Evolutionary conservation across 2,329 filamentous ascomycete species (phyloP).

Genomic region (Aspergillaceae sp.): DNA sequence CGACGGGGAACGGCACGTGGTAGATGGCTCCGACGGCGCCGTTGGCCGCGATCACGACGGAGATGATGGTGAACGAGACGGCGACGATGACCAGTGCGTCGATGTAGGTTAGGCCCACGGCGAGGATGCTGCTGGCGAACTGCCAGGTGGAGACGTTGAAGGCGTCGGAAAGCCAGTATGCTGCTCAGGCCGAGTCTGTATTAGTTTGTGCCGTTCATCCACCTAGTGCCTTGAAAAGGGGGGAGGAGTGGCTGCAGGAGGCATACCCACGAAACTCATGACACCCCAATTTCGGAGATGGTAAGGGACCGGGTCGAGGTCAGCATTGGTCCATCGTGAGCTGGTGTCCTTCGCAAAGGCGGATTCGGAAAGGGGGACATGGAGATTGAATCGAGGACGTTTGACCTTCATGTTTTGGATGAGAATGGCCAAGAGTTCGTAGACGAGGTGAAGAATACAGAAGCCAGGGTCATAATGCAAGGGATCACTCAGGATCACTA

Average conservation of each 20-base stretch:
- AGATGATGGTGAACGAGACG: constrained; percentile 45
- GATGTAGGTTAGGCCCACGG: constrained; percentile 47
- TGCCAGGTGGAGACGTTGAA: constrained; percentile 50
- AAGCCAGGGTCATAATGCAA: not conserved
- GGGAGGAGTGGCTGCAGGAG: not conserved
- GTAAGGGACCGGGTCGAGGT: constrained; percentile 42
- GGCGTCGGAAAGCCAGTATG: constrained; percentile 46
- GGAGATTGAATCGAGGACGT: constrained; percentile 27
- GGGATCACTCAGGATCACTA: not conserved
- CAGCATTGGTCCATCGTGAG: constrained; percentile 40
- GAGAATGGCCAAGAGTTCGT: not conserved
- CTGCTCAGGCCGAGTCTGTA: constrained; percentile 10
- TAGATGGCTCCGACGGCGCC: constrained; percentile 47
- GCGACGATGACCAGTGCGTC: constrained; percentile 44
- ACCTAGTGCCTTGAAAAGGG: not conserved
- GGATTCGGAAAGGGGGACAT: constrained; percentile 39
- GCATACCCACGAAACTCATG: constrained; percentile 32
- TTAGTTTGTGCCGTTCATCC: not conserved
- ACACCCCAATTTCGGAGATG: constrained; percentile 40
- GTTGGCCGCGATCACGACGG: constrained; percentile 53
- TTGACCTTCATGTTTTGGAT: constrained; percentile 19
- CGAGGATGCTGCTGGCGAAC: constrained; percentile 42
- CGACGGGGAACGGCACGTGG: constrained; percentile 50
- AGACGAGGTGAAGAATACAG: not conserved
- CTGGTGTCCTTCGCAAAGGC: constrained; percentile 38